These are phyloP conservation scores for Hymenoscyphus infarciens DNA, from an alignment of 2,329 filamentous ascomycete species.

Conservation along the genomic window DNA sequence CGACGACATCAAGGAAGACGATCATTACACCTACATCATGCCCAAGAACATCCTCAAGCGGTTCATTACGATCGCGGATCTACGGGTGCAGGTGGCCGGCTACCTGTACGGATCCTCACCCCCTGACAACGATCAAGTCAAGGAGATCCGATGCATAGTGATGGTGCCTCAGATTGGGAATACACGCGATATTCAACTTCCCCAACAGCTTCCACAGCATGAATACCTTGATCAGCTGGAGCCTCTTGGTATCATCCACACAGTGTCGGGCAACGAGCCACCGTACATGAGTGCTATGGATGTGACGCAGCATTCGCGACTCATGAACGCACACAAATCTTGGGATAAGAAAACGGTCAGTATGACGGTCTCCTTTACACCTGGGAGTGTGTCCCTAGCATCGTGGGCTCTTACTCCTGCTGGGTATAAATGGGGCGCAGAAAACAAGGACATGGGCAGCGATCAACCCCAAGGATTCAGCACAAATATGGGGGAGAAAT, in stretches of 20 bases:
- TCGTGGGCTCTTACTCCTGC: conserved; percentile 90
- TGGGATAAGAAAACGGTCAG: conserved; percentile 91
- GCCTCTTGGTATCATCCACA: conserved; percentile 92
- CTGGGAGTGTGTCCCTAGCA: conserved; percentile 89
- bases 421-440: conserved; percentile 94
- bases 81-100: conserved; percentile 92
- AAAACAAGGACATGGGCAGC: conserved; percentile 89
- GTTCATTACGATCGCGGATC: conserved; percentile 95
- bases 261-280: conserved; percentile 87
- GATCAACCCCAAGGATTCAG: conserved; percentile 94
- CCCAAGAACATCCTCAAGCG: conserved; percentile 98
- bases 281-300: conserved; percentile 95
- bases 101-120: conserved; percentile 93
- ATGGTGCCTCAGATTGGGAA: conserved; percentile 97
- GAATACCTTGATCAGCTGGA: conserved; percentile 85
- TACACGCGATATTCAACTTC: conserved; percentile 85
- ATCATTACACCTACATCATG: conserved; percentile 92
- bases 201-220: conserved; percentile 85
- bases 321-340: conserved; percentile 76
- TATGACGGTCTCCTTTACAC: conserved; percentile 94
- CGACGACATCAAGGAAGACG: conserved; percentile 86
- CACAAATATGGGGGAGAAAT: conserved; percentile 90
- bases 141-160: conserved; percentile 94
- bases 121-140: conserved; percentile 91
- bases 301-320: conserved; percentile 86